Conservation (phyloP, 208 protist genomes). For the Crithidia bombi region DNA sequence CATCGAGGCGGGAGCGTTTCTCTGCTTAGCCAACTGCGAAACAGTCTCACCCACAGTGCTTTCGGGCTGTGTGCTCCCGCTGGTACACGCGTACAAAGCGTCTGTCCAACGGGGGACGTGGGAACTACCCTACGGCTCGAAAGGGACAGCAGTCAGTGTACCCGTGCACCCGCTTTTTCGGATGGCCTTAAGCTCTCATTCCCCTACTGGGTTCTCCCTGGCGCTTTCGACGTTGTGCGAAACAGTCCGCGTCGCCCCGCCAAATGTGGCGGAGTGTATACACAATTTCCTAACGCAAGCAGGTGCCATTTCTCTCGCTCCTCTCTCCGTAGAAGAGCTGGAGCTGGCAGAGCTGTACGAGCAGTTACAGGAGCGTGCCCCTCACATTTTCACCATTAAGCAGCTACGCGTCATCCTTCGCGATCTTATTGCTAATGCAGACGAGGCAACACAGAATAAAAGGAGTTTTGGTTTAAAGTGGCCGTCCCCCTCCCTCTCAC, state of each 20-base stretch:
- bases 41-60: constrained; percentile 25
- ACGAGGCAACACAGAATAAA: background rate
- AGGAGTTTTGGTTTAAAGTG: background rate
- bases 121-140: constrained; percentile 16
- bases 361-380: constrained; percentile 51
- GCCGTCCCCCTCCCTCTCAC: constrained; percentile 8
- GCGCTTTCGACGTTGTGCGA: constrained; percentile 21
- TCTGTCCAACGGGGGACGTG: constrained; percentile 19
- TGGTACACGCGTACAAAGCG: constrained; percentile 12
- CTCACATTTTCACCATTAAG: constrained; percentile 51
- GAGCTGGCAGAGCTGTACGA: constrained; percentile 64
- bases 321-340: constrained; percentile 30
- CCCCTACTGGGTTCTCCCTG: constrained; percentile 8
- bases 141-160: constrained; percentile 3
- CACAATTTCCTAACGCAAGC: constrained; percentile 42
- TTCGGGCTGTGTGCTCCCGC: constrained; percentile 19
- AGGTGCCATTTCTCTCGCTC: constrained; percentile 18
- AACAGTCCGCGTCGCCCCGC: constrained; percentile 12
- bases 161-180: constrained; percentile 37
- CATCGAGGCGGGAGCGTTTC: constrained; percentile 60
- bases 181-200: constrained; percentile 10
- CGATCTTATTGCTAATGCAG: constrained; percentile 26
- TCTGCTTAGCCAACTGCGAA: constrained; percentile 70
- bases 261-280: constrained; percentile 44
- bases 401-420: constrained; percentile 49